Base-by-base conservation (phyloP, 495 filamentous ascomycete species). In the Tuber brumale region DNA sequence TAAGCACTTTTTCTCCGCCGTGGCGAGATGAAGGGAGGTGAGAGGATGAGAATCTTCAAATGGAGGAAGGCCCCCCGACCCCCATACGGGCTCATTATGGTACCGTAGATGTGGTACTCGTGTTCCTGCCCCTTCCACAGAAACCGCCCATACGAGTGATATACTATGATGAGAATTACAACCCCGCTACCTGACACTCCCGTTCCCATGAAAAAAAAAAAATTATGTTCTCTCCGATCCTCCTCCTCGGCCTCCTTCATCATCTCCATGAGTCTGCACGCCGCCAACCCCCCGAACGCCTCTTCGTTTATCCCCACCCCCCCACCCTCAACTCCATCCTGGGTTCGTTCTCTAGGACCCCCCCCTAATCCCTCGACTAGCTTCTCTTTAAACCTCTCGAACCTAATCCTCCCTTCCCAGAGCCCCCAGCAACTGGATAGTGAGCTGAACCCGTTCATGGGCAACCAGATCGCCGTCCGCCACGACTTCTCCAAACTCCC, bases 391-490 rank as follows among this genome's bases (percentile, higher is more conserved):
- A 0, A 83, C 81, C 7, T 78, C 83, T 66, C 83, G 81, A 71
- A 89, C 76, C 81, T 84, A 82, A 81, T 87, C 88, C 0, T 89
- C 74, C 0, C 88, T 70, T 39, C 69, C 69, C 37, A 41, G 69
- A 21, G 41, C 90, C 12, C 87, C 87, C 31, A n/a, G 10, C 23
- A 3, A 27, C 51, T 61, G 23, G 51, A 61, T 2, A 61, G 51
- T 1, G n/a, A 61, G 27, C 51, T 61, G 51, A 61, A 61, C 0
- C 51, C 51, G 23, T 23, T 9, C 51, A 79, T 83, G 0, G 91
- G 91, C 42, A 93, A 77, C 80, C 89, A 85, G 0, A 93, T 85
- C 72, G 87, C 83, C 0, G 89, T 86, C 76, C 83, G 73, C 5
- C 84, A 77, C 27, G 83, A 82, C n/a, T 81, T 76, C 45, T 57